Base-by-base conservation (phyloP, 2,329 filamentous ascomycete species). In the Coniochaeta prunicola region DNA sequence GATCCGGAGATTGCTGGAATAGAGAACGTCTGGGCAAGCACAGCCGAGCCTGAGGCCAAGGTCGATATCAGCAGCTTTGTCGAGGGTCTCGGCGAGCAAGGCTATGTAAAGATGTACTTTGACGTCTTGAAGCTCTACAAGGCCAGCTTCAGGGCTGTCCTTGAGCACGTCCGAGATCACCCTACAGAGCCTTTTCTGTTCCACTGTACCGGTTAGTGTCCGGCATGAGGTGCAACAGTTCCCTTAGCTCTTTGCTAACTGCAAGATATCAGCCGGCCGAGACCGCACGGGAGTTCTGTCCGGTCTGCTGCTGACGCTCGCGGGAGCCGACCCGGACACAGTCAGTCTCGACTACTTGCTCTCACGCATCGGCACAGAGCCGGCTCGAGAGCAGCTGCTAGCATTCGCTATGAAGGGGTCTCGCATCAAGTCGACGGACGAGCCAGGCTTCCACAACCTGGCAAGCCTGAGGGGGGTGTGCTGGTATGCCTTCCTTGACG, bases 271-370 rank as follows among this genome's bases (percentile, higher is more conserved):
- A 82, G 81, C 79, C 26, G 81, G 82, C 8, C 76, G 81, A 57
- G 81, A 84, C 60, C 74, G 80, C 26, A 85, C 80, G 0, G 81
- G 80, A 9, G 73, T 84, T 9, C 65, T 83, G 9, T 73, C 76
- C 0, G 80, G 76, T 10, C 66, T 84, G 5, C 69, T 84, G n/a
- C 72, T 80, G 58, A 70, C 70, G n/a, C 73, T 84, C 15, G 78
- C 79, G 1, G 80, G 79, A 31, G 76, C 77, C 26, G 62, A 73
- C 4, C 63, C 70, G 12, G 74, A 81, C 26, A 69, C 67, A 13
- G 69, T 81, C 34, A 64, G 70, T 21, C 68, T 77, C 48, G 81
- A 84, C 69, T 84, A 79, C 69, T 71, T 82, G 68, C 72, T 84
- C 30, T 82, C 80, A 10, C 75, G 81, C 30, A 74, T 84, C 61